Percentiles rank a stretch among this genome's conserved stretches.
These are phyloP conservation scores for Chaetomium tenue DNA, from an alignment of 495 filamentous ascomycete genomes.

Conservation along the genomic window DNA sequence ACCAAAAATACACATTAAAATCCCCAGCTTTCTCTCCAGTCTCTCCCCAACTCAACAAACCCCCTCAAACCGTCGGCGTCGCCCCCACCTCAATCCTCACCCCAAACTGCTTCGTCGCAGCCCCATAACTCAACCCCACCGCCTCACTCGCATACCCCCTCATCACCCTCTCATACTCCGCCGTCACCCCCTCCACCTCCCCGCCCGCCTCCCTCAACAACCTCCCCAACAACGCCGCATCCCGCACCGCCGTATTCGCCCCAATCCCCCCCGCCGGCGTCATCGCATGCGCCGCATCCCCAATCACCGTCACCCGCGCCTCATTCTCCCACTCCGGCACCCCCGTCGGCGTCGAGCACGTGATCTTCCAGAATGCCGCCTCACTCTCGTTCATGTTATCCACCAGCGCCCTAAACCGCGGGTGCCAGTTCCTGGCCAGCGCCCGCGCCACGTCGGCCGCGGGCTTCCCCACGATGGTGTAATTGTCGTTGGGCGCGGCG, in stretches of 20 bases:
- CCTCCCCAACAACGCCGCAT: constrained; percentile 50
- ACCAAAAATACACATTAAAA: too few relatives aligned
- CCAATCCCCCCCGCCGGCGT: constrained; percentile 61
- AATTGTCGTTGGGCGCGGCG: constrained; percentile 50
- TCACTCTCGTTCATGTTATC: constrained; percentile 51
- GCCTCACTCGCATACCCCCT: constrained; percentile 54
- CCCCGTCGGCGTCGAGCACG: constrained; percentile 51
- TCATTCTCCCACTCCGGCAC: constrained; percentile 53
- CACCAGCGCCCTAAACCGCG: constrained; percentile 49
- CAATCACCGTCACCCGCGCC: constrained; percentile 57
- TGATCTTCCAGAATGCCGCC: constrained; percentile 58
- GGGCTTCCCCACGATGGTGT: constrained; percentile 47
- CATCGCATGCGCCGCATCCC: constrained; percentile 61
- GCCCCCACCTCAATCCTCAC: constrained; percentile 41
- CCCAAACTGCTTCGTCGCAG: constrained; percentile 41
- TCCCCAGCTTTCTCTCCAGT: too few relatives aligned
- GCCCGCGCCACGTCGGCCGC: constrained; percentile 53
- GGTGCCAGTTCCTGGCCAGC: constrained; percentile 50
- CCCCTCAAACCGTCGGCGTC: constrained; percentile 19
- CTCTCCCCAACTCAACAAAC: too few relatives aligned
- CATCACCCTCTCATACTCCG: constrained; percentile 56
- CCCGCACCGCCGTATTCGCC: constrained; percentile 56
- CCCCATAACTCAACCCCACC: constrained; percentile 47
- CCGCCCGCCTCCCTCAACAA: constrained; percentile 47
- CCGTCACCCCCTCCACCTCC: constrained; percentile 45